Evolutionary conservation across 441 rosid genomes (phyloP).

Genomic region (Gossypium gossypioides): DNA sequence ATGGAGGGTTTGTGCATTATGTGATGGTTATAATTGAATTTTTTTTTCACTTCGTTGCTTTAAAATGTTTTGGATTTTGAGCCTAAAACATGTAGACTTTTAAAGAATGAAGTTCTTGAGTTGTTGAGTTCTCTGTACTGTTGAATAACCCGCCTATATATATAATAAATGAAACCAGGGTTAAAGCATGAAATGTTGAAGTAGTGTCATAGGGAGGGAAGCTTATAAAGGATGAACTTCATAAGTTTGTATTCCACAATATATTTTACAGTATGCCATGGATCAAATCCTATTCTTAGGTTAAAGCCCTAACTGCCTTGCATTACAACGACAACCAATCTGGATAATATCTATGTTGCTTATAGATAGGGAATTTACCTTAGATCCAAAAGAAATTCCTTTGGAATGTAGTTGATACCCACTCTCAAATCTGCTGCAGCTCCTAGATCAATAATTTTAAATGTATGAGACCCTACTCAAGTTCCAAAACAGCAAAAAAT

Average conservation of each 20-base stretch:
- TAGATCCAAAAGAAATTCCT: conserved; percentile 88
- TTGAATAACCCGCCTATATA: background rate
- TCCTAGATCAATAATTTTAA: conserved; percentile 94
- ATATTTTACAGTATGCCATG: background rate
- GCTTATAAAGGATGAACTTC: background rate
- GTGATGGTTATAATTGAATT: background rate
- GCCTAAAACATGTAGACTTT: background rate
- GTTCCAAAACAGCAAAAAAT: conserved; percentile 15
- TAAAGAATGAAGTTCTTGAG: background rate
- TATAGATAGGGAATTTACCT: conserved; percentile 33
- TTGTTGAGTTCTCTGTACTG: background rate
- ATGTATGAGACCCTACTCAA: conserved; percentile 63
- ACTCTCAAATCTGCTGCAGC: conserved; percentile 40
- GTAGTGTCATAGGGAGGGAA: background rate
- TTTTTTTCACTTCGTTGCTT: background rate
- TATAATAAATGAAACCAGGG: background rate
- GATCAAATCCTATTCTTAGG: background rate
- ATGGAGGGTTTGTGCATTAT: background rate
- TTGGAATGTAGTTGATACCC: conserved; percentile 76
- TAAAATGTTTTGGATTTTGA: background rate
- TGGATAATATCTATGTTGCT: background rate
- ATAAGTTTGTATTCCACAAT: background rate
- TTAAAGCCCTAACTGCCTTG: background rate
- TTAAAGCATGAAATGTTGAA: background rate
- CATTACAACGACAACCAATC: background rate